Conservation (phyloP, 1,284 basidiomycete species). For the Ceratorhiza oryzae-sativae region DNA sequence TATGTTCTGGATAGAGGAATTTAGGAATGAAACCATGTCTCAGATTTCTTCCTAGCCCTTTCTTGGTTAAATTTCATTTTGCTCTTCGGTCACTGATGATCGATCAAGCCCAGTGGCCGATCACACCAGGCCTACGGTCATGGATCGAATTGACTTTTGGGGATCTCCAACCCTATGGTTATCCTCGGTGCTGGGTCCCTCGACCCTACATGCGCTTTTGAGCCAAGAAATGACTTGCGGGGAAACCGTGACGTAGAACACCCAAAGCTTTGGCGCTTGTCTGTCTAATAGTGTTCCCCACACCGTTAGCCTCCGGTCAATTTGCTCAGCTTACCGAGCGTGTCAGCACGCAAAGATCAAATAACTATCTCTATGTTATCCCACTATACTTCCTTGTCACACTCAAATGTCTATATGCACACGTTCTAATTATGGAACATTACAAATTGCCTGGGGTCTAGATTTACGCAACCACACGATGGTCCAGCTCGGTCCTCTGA, state of each 20-base stretch:
- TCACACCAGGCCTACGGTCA: background rate
- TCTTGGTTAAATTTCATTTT: background rate
- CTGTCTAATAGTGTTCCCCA: too few species aligned
- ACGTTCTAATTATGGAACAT: background rate
- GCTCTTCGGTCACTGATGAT: background rate
- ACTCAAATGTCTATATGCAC: background rate
- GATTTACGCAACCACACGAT: background rate
- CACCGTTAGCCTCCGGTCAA: background rate
- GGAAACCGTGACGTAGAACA: background rate
- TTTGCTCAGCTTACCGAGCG: too few species aligned
- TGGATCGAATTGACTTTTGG: background rate
- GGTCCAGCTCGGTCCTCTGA: too few species aligned
- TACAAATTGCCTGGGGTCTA: background rate
- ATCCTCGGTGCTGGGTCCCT: background rate
- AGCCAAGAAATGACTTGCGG: background rate
- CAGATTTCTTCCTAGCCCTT: background rate
- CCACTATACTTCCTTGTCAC: background rate
- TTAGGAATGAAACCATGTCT: background rate
- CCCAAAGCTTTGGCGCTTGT: background rate
- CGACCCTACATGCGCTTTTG: background rate
- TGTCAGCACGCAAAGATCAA: too few species aligned
- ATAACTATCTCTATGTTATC: too few species aligned
- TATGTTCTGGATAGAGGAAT: background rate
- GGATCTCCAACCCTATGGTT: background rate
- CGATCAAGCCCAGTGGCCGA: background rate